Conservation (phyloP, 768 basidiomycete genomes). For the Russula ochroleuca region DNA sequence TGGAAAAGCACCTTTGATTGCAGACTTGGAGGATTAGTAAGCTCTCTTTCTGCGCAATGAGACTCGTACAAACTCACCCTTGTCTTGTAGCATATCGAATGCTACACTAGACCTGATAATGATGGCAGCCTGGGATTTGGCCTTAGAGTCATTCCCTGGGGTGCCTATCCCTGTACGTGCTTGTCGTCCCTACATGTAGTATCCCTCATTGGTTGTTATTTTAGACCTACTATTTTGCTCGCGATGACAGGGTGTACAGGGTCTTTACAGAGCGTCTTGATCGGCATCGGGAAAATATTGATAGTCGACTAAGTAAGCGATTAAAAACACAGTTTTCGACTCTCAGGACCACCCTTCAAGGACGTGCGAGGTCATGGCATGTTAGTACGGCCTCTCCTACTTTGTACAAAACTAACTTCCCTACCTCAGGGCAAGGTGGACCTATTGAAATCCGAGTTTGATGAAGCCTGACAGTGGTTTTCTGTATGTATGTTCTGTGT, state of each 20-base stretch:
- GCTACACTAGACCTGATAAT: slow-evolving; percentile 81
- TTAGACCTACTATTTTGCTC: slow-evolving; percentile 84
- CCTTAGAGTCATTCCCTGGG: slow-evolving; percentile 51
- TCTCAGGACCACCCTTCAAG: slow-evolving; percentile 34
- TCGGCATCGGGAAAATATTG: slow-evolving; percentile 40
- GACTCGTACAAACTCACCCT: neutral
- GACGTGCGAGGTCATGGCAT: slow-evolving; percentile 26
- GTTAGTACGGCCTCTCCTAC: slow-evolving; percentile 12
- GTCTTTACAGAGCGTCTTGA: slow-evolving; percentile 50
- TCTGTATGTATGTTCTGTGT: neutral
- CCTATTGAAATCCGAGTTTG: slow-evolving; percentile 55
- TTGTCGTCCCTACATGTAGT: neutral
- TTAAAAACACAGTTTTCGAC: slow-evolving; percentile 69
- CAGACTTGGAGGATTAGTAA: slow-evolving; percentile 86
- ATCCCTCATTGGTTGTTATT: slow-evolving; percentile 5
- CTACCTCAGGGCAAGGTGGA: slow-evolving; percentile 56
- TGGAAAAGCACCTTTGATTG: slow-evolving; percentile 71
- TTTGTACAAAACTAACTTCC: slow-evolving; percentile 13
- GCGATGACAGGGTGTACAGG: slow-evolving; percentile 82
- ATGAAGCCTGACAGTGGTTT: slow-evolving; percentile 48
- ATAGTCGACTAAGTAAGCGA: slow-evolving; percentile 47
- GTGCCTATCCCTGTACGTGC: slow-evolving; percentile 67
- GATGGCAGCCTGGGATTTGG: slow-evolving; percentile 75
- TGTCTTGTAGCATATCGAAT: slow-evolving; percentile 65
- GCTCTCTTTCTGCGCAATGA: slow-evolving; percentile 32